Evolutionary conservation across 208 protist species (phyloP).

Genomic region (Leishmania tarentolae): DNA sequence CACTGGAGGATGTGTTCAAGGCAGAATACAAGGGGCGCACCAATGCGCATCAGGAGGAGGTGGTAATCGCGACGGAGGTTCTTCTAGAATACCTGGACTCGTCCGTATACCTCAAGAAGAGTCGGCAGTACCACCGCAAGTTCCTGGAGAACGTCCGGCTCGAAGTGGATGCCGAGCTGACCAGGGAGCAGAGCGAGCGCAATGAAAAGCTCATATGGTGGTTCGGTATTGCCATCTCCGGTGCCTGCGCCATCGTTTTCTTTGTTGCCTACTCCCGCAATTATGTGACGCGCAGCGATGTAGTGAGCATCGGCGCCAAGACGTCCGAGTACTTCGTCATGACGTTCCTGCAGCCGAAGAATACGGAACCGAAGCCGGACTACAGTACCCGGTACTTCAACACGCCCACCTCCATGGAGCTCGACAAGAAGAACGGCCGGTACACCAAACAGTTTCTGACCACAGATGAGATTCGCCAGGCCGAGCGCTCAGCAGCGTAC

Average conservation of each 20-base stretch:
- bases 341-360: constrained; percentile 77
- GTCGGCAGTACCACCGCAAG: constrained; percentile 74
- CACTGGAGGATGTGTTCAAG: constrained; percentile 62
- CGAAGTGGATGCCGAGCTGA: constrained; percentile 65
- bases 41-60: constrained; percentile 73
- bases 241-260: constrained; percentile 47
- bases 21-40: constrained; percentile 60
- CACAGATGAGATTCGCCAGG: constrained; percentile 27
- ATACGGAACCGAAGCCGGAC: constrained; percentile 78
- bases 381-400: constrained; percentile 81
- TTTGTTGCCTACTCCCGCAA: constrained; percentile 59
- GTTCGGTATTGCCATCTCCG: constrained; percentile 49
- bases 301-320: constrained; percentile 59
- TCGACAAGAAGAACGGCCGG: constrained; percentile 54
- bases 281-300: constrained; percentile 61
- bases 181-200: constrained; percentile 27
- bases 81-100: constrained; percentile 90
- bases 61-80: constrained; percentile 80
- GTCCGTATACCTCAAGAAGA: constrained; percentile 74
- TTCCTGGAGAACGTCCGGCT: constrained; percentile 69
- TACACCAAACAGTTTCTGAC: constrained; percentile 42
- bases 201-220: constrained; percentile 55
- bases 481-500: constrained; percentile 49
- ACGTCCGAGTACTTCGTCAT: constrained; percentile 70
- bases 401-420: constrained; percentile 74